phyloP scores from a whole-genome alignment of 2,329 filamentous ascomycete species.

The Myriosclerotinia scirpicola region DNA sequence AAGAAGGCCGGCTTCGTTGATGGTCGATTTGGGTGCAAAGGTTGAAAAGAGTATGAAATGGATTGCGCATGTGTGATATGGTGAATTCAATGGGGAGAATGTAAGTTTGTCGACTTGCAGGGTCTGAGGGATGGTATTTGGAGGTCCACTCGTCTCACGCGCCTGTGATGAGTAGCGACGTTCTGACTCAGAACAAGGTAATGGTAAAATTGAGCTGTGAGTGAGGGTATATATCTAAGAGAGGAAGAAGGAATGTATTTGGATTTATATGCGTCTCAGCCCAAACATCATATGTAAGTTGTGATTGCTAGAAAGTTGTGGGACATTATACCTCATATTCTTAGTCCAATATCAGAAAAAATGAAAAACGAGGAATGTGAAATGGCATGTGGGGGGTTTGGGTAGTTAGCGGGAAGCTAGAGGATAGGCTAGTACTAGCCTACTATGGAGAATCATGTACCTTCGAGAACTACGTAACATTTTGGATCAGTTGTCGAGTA shows the following conservation, averaged over 20 bases:
- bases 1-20: background rate
- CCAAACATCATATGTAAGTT: background rate
- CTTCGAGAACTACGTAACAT: background rate
- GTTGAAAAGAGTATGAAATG: conserved; percentile 44
- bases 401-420: background rate
- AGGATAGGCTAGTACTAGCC: background rate
- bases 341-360: background rate
- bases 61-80: conserved; percentile 54
- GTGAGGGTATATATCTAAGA: background rate
- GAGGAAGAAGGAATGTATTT: background rate
- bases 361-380: background rate
- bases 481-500: background rate
- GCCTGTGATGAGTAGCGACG: background rate
- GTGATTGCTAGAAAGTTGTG: rapidly evolving
- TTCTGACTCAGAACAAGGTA: background rate
- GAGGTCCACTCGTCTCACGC: background rate
- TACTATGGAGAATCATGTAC: background rate
- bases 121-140: conserved; percentile 39
- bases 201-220: background rate
- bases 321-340: background rate
- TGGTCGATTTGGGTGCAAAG: conserved; percentile 26
- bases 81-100: conserved; percentile 53
- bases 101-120: conserved; percentile 51
- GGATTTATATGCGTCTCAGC: background rate
- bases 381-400: background rate